Evolutionary conservation across 1,284 basidiomycete genomes (phyloP), one percentile per base, ranked within the genome.

Genomic region (Papiliotrema terrestris): DNA sequence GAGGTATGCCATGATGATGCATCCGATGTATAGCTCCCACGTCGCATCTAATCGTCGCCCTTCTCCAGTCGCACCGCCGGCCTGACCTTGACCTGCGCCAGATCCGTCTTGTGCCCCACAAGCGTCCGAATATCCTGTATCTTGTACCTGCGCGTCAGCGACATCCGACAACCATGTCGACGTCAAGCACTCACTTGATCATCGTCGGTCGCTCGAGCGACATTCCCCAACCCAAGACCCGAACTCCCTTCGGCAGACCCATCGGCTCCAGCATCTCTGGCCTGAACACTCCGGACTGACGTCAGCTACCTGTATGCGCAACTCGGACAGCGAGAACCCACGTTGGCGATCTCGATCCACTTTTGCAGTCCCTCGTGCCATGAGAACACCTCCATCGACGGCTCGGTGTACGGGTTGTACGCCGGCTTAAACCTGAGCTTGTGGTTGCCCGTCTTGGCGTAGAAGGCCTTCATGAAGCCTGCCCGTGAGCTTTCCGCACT

Each of bases 191-290:
- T 59, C 62, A 90, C 89, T 91, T 85, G 79, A 99, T 98, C 96
- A 99, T 98, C 1, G 96, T 98, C n/a, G 96, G 96, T 59, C 96
- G 81, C 79, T 98, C 96, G 36, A 98, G 81, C 70, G 87, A 86
- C 62, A 99, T 84, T 53, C 96, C 96, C 92, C 95, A 99, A 19
- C 96, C 96, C 62, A 96, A 88, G 2, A 98, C 95, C 50, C 94
- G 87, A 11, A 98, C 93, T 66, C 94, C 93, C 64, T 93, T 91
- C 2, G 96, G 96, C 71, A 99, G 86, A 42, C 96, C 96, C 94
- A 98, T 98, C 9, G 96, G 93, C 72, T 93, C 91, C 46, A 99
- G 82, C 95, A 99, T 98, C 75, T 99, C 96, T 2, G 96, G 96
- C 38, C 96, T 84, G 87, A 99, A 99, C 89, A 99, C 96, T 45